Conservation (phyloP, 1,284 basidiomycete species). For the Erythrobasidium hasegawianum region DNA sequence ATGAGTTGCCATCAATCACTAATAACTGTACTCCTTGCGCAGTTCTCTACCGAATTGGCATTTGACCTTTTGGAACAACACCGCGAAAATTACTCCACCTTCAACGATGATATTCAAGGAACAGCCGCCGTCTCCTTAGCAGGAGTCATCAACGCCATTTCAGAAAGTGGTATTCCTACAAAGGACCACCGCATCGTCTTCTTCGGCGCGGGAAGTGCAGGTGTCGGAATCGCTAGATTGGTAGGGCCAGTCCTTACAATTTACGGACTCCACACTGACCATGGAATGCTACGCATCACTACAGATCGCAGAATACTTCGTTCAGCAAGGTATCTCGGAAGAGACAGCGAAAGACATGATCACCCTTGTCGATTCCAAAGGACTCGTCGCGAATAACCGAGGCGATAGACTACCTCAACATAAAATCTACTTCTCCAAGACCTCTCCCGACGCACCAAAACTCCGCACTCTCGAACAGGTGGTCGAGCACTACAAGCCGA, state of each 20-base stretch:
- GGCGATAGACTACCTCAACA: constrained; percentile 68
- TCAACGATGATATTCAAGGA: constrained; percentile 88
- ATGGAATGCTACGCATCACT: too few relatives aligned
- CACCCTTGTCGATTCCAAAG: constrained; percentile 52
- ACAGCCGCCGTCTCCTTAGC: constrained; percentile 88
- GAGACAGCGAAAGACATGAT: constrained; percentile 34
- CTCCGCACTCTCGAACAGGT: constrained; percentile 73
- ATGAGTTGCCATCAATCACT: too few relatives aligned
- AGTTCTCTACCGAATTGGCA: constrained; percentile 69
- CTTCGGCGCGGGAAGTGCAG: constrained; percentile 82
- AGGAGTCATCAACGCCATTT: constrained; percentile 84
- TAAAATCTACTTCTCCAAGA: constrained; percentile 75
- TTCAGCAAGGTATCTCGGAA: constrained; percentile 28
- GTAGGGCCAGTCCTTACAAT: constrained; percentile 53
- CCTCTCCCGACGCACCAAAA: constrained; percentile 70
- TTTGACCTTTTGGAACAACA: constrained; percentile 75
- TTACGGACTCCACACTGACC: too few relatives aligned
- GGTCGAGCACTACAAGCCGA: constrained; percentile 80
- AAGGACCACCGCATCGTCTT: constrained; percentile 81
- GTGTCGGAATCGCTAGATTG: constrained; percentile 84
- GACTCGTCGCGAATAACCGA: constrained; percentile 64
- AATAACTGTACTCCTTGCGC: constrained; percentile 57
- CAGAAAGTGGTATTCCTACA: constrained; percentile 64
- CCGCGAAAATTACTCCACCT: constrained; percentile 69
- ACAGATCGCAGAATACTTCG: constrained; percentile 19